Conservation (phyloP, 1,139 yeast genomes). For the Yamadazyma taylorii region DNA sequence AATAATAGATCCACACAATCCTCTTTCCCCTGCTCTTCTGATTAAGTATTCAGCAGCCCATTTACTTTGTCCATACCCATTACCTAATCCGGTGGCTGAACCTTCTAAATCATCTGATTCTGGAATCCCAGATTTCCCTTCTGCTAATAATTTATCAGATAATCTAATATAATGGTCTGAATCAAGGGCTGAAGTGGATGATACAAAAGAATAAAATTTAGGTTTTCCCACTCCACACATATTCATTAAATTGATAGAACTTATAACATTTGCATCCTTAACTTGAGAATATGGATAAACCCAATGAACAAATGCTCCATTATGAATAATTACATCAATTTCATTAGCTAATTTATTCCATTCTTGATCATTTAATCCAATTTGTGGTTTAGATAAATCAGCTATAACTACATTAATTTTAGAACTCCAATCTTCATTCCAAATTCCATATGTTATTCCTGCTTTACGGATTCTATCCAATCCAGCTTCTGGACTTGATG, state of each 20-base stretch:
- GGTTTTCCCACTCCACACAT: constrained; percentile 81
- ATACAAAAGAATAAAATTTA: constrained; percentile 85
- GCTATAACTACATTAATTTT: constrained; percentile 78
- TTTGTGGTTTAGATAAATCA: constrained; percentile 67
- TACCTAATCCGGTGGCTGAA: constrained; percentile 76
- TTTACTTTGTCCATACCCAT: constrained; percentile 95
- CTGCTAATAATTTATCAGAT: constrained; percentile 65
- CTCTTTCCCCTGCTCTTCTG: constrained; percentile 83
- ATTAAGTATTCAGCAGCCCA: constrained; percentile 95
- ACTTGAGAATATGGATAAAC: constrained; percentile 90
- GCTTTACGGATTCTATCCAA: constrained; percentile 73
- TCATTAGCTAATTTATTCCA: constrained; percentile 60
- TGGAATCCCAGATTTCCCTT: constrained; percentile 70
- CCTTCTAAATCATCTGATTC: constrained; percentile 85
- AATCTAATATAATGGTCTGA: constrained; percentile 75
- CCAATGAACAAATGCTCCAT: constrained; percentile 99
- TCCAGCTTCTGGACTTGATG: constrained; percentile 65
- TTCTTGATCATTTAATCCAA: constrained; percentile 60
- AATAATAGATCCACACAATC: constrained; percentile 83
- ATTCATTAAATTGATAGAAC: constrained; percentile 82
- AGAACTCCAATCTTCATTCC: constrained; percentile 64
- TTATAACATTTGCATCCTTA: constrained; percentile 90
- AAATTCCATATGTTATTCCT: constrained; percentile 82
- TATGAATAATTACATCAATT: constrained; percentile 86
- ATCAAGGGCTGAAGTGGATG: constrained; percentile 92